A percentile compares a stretch with the other conserved stretches of the same genome.
phyloP scores from a whole-genome alignment of 805 yeast species.

The Pachysolen tannophilus region DNA sequence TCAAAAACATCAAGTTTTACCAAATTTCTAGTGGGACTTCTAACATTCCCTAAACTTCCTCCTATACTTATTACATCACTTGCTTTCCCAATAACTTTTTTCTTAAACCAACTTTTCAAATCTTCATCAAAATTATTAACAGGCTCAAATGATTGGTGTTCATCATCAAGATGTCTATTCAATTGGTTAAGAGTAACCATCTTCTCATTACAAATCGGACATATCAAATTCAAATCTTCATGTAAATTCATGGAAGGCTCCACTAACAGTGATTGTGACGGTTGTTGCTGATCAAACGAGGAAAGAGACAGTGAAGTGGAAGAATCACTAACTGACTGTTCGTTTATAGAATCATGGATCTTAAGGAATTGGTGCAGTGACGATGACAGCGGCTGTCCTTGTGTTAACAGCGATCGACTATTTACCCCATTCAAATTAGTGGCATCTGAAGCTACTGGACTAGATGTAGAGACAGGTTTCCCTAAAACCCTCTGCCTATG shows the following conservation, averaged over 20 bases:
- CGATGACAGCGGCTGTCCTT: neutral
- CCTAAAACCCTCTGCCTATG: conserved; percentile 6
- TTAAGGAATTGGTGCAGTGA: conserved; percentile 1
- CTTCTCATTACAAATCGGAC: conserved; percentile 65
- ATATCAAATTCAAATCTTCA: conserved; percentile 16
- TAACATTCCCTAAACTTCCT: conserved; percentile 26
- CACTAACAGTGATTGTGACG: neutral
- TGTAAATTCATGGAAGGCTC: neutral
- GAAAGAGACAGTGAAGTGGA: conserved; percentile 4
- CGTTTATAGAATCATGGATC: conserved; percentile 2
- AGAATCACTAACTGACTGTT: conserved; percentile 3
- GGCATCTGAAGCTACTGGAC: neutral
- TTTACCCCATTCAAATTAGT: too few species aligned
- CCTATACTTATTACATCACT: conserved; percentile 26
- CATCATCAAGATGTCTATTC: conserved; percentile 66
- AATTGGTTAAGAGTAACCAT: conserved; percentile 49
- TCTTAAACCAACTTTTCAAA: conserved; percentile 35
- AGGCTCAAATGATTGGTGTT: conserved; percentile 34
- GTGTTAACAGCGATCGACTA: too few species aligned
- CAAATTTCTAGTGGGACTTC: conserved; percentile 28
- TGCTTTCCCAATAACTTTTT: conserved; percentile 28
- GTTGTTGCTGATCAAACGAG: conserved; percentile 1
- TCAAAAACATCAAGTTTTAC: conserved; percentile 46
- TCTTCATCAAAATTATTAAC: conserved; percentile 23
- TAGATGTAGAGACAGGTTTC: neutral